Conservation (phyloP, 495 filamentous ascomycete genomes). For the Extremus antarcticus region DNA sequence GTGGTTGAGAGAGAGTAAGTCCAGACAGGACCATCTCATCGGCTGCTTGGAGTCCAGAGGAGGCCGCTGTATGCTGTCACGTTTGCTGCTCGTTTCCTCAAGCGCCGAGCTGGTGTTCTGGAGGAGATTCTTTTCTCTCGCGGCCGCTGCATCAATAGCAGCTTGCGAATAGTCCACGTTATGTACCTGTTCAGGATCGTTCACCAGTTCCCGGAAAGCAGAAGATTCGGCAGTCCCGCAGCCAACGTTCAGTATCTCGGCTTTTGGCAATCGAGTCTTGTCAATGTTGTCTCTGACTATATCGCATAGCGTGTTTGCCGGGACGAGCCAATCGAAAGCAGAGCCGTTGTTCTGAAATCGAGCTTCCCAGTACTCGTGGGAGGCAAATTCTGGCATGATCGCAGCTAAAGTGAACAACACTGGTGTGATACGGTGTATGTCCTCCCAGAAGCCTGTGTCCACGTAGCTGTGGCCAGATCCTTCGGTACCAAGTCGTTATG, state of each 20-base stretch:
- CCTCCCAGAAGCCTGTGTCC: too few species aligned
- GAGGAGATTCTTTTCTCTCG: neutral
- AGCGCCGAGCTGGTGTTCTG: neutral
- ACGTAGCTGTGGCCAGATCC: too few species aligned
- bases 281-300: neutral
- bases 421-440: too few species aligned
- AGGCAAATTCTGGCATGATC: neutral
- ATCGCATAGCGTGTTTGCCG: neutral
- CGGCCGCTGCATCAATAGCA: neutral
- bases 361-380: neutral
- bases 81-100: neutral
- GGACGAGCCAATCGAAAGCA: neutral
- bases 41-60: neutral
- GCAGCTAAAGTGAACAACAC: too few species aligned
- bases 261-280: neutral
- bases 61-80: neutral
- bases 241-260: neutral
- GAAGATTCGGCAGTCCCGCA: neutral
- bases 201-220: neutral
- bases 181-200: neutral
- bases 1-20: neutral
- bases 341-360: neutral
- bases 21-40: neutral
- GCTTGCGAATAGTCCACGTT: constrained; percentile 2
- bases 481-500: too few species aligned